phyloP scores from a whole-genome alignment of 2,329 filamentous ascomycete species.

The Ophiostoma fasciatum region DNA sequence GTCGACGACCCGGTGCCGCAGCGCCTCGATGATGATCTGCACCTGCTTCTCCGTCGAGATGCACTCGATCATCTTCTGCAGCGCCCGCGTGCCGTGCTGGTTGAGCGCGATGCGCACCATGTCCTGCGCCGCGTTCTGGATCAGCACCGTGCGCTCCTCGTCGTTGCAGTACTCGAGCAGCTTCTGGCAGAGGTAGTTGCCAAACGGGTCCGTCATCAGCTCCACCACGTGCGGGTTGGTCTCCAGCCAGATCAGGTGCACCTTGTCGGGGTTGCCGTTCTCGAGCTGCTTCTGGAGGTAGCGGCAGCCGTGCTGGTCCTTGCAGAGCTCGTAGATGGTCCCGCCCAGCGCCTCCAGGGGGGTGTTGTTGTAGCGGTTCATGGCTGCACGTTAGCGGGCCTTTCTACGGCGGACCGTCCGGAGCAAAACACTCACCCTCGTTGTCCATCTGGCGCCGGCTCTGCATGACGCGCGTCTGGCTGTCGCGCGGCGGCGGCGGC shows the following conservation, averaged over 20 bases:
- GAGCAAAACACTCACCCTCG: slow-evolving; percentile 41
- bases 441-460: slow-evolving; percentile 60
- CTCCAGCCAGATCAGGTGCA: slow-evolving; percentile 89
- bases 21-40: slow-evolving; percentile 70
- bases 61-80: slow-evolving; percentile 99
- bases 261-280: slow-evolving; percentile 66
- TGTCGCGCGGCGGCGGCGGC: slow-evolving; percentile 45
- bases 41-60: slow-evolving; percentile 78
- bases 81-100: slow-evolving; percentile 86
- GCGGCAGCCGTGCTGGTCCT: slow-evolving; percentile 94
- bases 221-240: slow-evolving; percentile 89
- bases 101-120: slow-evolving; percentile 92
- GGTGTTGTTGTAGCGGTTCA: slow-evolving; percentile 72
- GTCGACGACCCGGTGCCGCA: slow-evolving; percentile 74
- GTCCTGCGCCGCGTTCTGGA: slow-evolving; percentile 74
- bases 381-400: no score
- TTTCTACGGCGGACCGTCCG: no score
- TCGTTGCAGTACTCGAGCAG: slow-evolving; percentile 89
- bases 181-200: slow-evolving; percentile 98
- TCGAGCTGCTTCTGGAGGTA: slow-evolving; percentile 97
- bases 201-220: slow-evolving; percentile 97
- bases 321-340: slow-evolving; percentile 81
- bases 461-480: slow-evolving; percentile 60
- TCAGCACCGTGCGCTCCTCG: slow-evolving; percentile 83
- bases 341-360: slow-evolving; percentile 67